Evolutionary conservation across 306 rosid genomes (phyloP), one percentile per base, ranked within the genome.

Genomic region (Dalbergia cochinchinensis): DNA sequence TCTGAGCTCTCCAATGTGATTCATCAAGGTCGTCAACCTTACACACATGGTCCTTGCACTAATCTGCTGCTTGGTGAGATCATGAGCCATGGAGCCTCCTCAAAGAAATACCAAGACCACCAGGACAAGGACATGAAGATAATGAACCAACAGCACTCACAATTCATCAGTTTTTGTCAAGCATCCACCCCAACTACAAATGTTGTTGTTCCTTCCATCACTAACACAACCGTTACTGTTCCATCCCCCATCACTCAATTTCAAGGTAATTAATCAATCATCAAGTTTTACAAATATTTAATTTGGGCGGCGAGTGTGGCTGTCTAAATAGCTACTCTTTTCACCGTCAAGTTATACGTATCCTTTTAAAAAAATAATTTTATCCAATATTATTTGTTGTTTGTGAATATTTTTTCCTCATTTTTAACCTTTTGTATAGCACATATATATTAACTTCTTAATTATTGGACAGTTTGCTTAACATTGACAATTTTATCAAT

Each of bases 41-140:
- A 62, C 15, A 10, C 66, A 26, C 41, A 31, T 3, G 20, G 26
- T 11, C 84, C 92, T 61, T 84, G 89, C 79, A 83, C 91, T 8
- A 82, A 68, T 71, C 77, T 87, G 37, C 51, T 92, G 73, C 79
- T 94, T 5, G 86, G 86, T 70, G 92, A 89, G 78, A 80, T 94
- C 34, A 86, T 83, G 85, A 80, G 15, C 87, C 70, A 80, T 65
- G 82, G 47, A 15, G n/a, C 31, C 34, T 8, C 55, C 5, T 81
- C 86, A 6, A 85, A 83, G 85, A 88, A 83, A 70, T 84, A 76
- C 12, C 71, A 65, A 9, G 69, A 71, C 53, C 76, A 69, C 55
- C 77, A 84, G 58, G 86, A 82, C 8, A 78, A 77, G 18, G 77
- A 31, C 33, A 34, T 80, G 66, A 83, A 76, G 31, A 42, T 47